Percentiles rank a stretch among this genome's conserved stretches.
These are phyloP conservation scores for Smallanthus sonchifolius DNA, from an alignment of 129 eudicot genomes.

Conservation along the genomic window DNA sequence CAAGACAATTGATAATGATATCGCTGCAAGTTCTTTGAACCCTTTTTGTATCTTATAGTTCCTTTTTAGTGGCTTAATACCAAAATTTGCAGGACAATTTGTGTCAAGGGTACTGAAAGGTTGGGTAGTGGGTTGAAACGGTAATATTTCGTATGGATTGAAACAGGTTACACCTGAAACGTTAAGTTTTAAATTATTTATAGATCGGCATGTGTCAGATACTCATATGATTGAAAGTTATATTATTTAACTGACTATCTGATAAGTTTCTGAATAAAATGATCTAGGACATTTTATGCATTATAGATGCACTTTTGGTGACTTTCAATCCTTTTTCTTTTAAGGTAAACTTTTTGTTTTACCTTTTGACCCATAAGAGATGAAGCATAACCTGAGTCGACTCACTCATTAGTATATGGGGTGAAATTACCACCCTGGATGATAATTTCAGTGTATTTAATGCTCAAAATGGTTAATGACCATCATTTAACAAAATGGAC, in stretches of 20 bases:
- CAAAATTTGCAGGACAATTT: not conserved
- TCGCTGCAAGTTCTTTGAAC: conserved; percentile 59
- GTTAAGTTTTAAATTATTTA: too few relatives aligned
- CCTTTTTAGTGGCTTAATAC: not conserved
- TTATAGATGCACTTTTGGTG: too few relatives aligned
- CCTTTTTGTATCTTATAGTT: not conserved
- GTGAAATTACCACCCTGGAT: not conserved
- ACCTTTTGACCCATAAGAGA: not conserved
- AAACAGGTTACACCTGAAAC: too few relatives aligned
- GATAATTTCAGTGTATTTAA: not conserved
- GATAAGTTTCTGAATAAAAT: too few relatives aligned
- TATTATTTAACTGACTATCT: too few relatives aligned
- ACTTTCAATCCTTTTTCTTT: not conserved
- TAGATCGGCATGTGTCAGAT: too few relatives aligned
- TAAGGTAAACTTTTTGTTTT: not conserved
- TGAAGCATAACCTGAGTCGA: not conserved
- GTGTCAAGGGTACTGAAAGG: not conserved
- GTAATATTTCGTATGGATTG: too few relatives aligned
- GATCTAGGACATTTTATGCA: too few relatives aligned
- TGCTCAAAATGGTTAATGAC: not conserved
- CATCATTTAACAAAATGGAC: not conserved
- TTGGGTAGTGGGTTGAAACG: not conserved
- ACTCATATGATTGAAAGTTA: too few relatives aligned
- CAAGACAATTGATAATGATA: conserved; percentile 96
- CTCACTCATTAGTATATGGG: not conserved